These are phyloP conservation scores for Myriosclerotinia scirpicola DNA, from an alignment of 2,329 filamentous ascomycete genomes.

Conservation along the genomic window DNA sequence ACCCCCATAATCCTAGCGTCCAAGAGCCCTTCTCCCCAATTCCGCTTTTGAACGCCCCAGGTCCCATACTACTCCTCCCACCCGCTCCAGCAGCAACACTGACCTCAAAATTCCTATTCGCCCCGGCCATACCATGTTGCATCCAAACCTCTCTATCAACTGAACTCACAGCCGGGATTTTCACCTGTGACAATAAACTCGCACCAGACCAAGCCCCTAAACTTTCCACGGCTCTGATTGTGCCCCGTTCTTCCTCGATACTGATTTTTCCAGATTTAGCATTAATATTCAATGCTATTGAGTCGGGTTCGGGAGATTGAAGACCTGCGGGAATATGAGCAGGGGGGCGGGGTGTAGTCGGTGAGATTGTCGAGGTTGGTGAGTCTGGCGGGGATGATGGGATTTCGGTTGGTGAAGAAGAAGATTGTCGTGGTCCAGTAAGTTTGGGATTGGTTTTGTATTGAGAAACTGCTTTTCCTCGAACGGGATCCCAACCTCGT, in stretches of 20 bases:
- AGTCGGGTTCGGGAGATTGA: conserved; percentile 52
- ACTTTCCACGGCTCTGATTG: conserved; percentile 65
- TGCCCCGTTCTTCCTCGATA: conserved; percentile 52
- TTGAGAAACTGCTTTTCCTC: conserved; percentile 24
- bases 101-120: conserved; percentile 58
- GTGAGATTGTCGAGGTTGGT: neutral
- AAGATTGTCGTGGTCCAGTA: neutral
- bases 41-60: conserved; percentile 51
- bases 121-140: conserved; percentile 64
- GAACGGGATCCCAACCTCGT: conserved; percentile 76
- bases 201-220: conserved; percentile 74
- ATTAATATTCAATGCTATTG: conserved; percentile 58
- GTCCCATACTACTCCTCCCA: conserved; percentile 64
- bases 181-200: conserved; percentile 67
- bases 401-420: neutral
- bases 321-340: conserved; percentile 27
- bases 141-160: conserved; percentile 72
- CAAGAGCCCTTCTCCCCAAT: conserved; percentile 49
- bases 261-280: conserved; percentile 46
- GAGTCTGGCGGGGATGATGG: neutral
- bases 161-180: conserved; percentile 66
- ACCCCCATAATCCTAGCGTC: conserved; percentile 62
- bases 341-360: conserved; percentile 5
- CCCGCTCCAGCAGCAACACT: conserved; percentile 41
- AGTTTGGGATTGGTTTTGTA: conserved; percentile 16